Base-by-base conservation (phyloP, 257 asterid genomes). In the Solanum pennellii region DNA sequence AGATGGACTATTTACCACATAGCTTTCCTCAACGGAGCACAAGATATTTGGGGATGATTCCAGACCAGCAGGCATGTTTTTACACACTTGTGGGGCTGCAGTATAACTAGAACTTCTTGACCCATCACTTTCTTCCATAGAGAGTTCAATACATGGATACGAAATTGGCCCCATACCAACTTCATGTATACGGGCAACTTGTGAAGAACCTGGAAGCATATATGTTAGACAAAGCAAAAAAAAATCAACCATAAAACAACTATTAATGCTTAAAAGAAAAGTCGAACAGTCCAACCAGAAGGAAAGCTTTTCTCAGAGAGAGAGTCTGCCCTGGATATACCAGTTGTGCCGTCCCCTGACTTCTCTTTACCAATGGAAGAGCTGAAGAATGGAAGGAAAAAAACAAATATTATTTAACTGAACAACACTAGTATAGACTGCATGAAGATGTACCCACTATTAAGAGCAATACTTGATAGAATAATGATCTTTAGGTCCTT, bases 1-100 rank as follows among this genome's bases (percentile, higher is more conserved):
- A 62, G 76, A 83, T 68, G 90, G 87, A 83, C 89, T 85, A 88
- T 91, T 91, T 89, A 87, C 90, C 80, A 85, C 76, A 84, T 90
- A 89, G 45, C 86, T 86, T 88, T 85, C 92, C 86, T 89, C 89
- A 73, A 90, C 69, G 35, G 91, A 83, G 82, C 79, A 77, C 62
- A 68, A 37, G 52, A 87, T 85, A 80, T 89, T 89, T 23, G 87
- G 74, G 84, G 92, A 89, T 82, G 89, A 73, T 86, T 89, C 88
- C 66, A 85, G 91, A 84, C 82, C 84, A 84, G 75, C 37, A 77
- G 89, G 86, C 73, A 65, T 75, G 10, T 62, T 89, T 89, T 82
- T 79, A 87, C 73, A 68, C 74, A 71, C 75, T 72, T 41, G 49
- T 73, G 89, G 88, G 29, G 82, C 71, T 15, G 62, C 47, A 56